These are phyloP conservation scores for Rosellinia necatrix DNA, from an alignment of 2,329 filamentous ascomycete species.

Conservation along the genomic window DNA sequence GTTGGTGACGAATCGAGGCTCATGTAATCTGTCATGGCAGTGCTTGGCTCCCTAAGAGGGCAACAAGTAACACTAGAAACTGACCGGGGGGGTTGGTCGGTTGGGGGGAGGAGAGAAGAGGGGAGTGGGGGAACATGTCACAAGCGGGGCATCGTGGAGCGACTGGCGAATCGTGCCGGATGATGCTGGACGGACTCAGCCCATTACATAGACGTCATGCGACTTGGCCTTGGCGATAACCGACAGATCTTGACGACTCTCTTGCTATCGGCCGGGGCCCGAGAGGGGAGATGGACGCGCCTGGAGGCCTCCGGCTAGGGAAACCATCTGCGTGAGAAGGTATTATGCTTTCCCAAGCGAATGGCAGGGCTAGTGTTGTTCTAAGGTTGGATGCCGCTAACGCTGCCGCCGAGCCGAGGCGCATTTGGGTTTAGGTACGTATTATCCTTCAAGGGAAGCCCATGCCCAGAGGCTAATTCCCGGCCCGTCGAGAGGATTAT, in stretches of 20 bases:
- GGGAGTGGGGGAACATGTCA: conserved; percentile 12
- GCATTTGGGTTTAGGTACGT: background rate
- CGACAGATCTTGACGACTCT: conserved; percentile 17
- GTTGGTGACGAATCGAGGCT: conserved; percentile 12
- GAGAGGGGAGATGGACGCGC: background rate
- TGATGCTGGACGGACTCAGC: conserved; percentile 17
- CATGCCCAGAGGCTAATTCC: background rate
- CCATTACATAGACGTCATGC: conserved; percentile 27
- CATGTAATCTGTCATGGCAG: conserved; percentile 12
- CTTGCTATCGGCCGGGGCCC: background rate
- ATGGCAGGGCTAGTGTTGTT: conserved; percentile 13
- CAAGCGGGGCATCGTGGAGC: conserved; percentile 27
- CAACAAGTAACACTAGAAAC: background rate
- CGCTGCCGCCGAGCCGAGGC: conserved; percentile 4
- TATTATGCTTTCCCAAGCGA: conserved; percentile 10
- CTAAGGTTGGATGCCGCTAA: conserved; percentile 3
- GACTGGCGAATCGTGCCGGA: conserved; percentile 27
- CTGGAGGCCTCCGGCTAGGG: conserved; percentile 20
- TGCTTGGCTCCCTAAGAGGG: conserved; percentile 9
- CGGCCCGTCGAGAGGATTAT: too few species aligned
- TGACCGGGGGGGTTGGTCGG: background rate
- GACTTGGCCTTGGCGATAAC: conserved; percentile 25
- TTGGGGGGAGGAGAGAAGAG: conserved; percentile 8
- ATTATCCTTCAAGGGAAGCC: background rate
- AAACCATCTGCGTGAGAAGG: conserved; percentile 1